Conservation (phyloP, 208 protist species). For the Acanthamoeba healyi region DNA sequence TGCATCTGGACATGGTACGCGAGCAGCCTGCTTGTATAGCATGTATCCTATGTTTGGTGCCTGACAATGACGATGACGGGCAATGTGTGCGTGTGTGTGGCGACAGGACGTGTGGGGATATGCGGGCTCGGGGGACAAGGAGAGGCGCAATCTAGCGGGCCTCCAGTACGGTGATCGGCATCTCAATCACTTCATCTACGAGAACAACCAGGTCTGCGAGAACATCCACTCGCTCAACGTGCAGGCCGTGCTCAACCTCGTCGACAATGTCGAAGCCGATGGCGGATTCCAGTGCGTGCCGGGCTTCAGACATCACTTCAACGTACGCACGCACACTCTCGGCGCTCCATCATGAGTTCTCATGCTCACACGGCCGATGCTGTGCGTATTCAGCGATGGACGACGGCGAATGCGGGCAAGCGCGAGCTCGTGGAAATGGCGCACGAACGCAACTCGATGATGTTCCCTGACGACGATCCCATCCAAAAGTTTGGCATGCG, state of each 20-base stretch:
- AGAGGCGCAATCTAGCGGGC: neutral
- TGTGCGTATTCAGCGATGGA: neutral
- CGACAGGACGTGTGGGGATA: neutral
- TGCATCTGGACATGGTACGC: constrained; percentile 49
- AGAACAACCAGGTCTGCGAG: constrained; percentile 56
- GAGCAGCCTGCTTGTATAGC: neutral
- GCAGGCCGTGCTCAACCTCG: constrained; percentile 20
- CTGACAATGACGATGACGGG: neutral
- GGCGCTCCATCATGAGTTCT: neutral
- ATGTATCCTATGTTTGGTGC: neutral
- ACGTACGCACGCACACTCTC: neutral
- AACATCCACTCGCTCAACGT: neutral
- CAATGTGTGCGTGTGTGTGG: neutral
- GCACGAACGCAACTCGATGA: neutral
- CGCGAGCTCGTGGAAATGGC: neutral
- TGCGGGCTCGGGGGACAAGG: neutral
- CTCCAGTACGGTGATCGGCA: constrained; percentile 11
- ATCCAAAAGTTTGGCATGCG: neutral
- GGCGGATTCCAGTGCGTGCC: constrained; percentile 62
- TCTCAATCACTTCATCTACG: constrained; percentile 52
- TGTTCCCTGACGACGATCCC: constrained; percentile 32
- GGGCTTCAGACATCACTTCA: constrained; percentile 24
- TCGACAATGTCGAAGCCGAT: constrained; percentile 49
- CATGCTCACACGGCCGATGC: neutral
- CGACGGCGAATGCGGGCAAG: neutral